Base-by-base conservation (phyloP, 2,329 filamentous ascomycete species). In the Fusarium sp. region DNA sequence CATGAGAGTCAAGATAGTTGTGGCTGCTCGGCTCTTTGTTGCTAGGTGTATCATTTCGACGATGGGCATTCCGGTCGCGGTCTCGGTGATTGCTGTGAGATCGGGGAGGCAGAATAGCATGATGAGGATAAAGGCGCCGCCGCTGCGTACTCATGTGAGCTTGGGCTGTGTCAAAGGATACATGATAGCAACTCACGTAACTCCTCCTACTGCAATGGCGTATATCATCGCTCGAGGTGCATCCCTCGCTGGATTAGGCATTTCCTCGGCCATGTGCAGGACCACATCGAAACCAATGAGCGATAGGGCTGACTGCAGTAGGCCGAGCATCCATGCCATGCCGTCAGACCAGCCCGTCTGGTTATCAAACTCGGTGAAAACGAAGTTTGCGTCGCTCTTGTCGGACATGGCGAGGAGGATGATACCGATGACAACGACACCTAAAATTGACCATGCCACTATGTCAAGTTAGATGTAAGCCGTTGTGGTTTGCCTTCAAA, bases 231-330 rank as follows among this genome's bases (percentile, higher is more conserved):
- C 82, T 8, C 78, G 75, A 2, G 82, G 83, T 1, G 79, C 80
- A 58, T 84, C 82, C 27, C 76, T 70, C 1, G 78, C 59, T 9
- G 82, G 82, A 15, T 73, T 73, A 4, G 82, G 83, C 79, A 85
- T 84, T 69, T 85, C 83, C 65, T 85, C 82, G 12, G 80, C 79
- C 76, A 85, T 79, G 60, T 85, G 83, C 28, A 83, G 72, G 7
- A 80, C 79, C 5, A 80, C 82, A 65, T 85, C 83, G 64, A 83
- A 86, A n/a, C 81, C 82, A 8, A 77, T 78, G 8, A 80, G 76
- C 30, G 74, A 76, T 2, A 79, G 61, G 0, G 77, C 76, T 1
- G 74, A 80, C 72, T 83, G 84, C 5, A 86, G 74, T 2, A 86
- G 73, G 1, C 83, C 83, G 1, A 86, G 76, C 10, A 85, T 79